Conservation (phyloP, 129 eudicot genomes). For the Heracleum sosnowskyi region DNA sequence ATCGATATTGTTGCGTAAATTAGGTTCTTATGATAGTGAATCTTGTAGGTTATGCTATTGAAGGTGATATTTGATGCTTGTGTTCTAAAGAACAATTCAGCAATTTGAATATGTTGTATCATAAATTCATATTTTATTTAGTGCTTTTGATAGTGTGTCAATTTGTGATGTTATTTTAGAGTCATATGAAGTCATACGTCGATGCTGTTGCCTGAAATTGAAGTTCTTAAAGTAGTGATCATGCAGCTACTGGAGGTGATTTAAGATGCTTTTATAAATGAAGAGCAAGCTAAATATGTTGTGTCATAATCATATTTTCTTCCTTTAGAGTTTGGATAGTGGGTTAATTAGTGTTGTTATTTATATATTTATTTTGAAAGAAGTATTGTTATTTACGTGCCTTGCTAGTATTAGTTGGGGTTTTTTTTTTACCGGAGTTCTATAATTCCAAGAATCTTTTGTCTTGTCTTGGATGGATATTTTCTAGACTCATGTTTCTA, state of each 20-base stretch:
- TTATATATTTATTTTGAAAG: too few species aligned
- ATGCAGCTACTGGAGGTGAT: background rate
- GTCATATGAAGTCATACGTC: background rate
- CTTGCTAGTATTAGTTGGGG: background rate
- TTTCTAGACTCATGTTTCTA: constrained; percentile 2
- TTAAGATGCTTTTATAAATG: background rate
- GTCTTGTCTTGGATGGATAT: background rate
- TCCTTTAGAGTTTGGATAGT: too few species aligned
- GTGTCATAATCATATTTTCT: background rate
- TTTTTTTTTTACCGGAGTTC: background rate
- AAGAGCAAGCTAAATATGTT: background rate
- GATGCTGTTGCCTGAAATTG: too few species aligned
- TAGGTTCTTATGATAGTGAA: background rate
- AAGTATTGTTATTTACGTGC: background rate
- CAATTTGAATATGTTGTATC: background rate
- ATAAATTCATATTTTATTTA: background rate
- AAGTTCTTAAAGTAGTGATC: background rate
- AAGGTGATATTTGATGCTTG: background rate
- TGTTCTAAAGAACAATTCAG: background rate
- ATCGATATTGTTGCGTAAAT: background rate
- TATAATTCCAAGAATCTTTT: background rate
- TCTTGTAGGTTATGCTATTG: background rate
- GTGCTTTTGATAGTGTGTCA: background rate
- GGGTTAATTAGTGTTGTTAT: too few species aligned
- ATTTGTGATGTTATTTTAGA: background rate